Base-by-base conservation (phyloP, 2,329 filamentous ascomycete species). In the Aspergillus quadricinctus region DNA sequence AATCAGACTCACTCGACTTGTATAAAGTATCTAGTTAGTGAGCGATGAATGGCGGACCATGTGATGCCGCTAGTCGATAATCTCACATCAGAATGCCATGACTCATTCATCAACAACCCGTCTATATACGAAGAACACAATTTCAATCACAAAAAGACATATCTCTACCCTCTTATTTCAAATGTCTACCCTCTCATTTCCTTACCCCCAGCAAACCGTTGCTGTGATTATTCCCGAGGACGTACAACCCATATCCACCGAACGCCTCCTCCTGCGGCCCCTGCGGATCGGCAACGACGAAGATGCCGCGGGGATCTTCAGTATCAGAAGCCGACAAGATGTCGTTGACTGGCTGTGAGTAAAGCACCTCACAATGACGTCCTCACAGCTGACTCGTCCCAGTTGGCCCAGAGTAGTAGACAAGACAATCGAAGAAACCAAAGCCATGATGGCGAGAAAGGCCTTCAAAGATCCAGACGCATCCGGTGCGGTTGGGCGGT, bases 281-380 rank as follows among this genome's bases (percentile, higher is more conserved):
- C 3, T 67, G 17, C 49, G 55, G 6, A 53, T 62, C 11, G n/a
- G 9, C 28, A 37, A 50, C 49, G 49, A 50, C 29, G 27, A 46
- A 19, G 67, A 69, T 43, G 62, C 59, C 2, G 48, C 52, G 1
- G 61, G 57, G n/a, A 40, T 69, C 5, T 68, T 62, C 56, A 66
- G 61, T 25, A 62, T 64, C 21, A 57, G 66, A 52, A 56, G 55
- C 19, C 58, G 59, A 50, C 55, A 62, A 46, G 66, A 69, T 8
- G 67, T 70, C 31, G 67, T 66, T 23, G 55, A 63, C 25, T 70
- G 63, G 62, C 63, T 69, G 67, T 70, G 60, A 59, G 60, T 43
- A 25, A 40, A 1, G 19, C 3, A 37, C 19, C 21, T 21, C 14
- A 17, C 17, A 35, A 17, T n/a, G 7, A 23, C 1, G 1, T 3